Evolutionary conservation across 768 basidiomycete genomes (phyloP), one percentile per base, ranked within the genome.

Genomic region (Hericium alpestre): DNA sequence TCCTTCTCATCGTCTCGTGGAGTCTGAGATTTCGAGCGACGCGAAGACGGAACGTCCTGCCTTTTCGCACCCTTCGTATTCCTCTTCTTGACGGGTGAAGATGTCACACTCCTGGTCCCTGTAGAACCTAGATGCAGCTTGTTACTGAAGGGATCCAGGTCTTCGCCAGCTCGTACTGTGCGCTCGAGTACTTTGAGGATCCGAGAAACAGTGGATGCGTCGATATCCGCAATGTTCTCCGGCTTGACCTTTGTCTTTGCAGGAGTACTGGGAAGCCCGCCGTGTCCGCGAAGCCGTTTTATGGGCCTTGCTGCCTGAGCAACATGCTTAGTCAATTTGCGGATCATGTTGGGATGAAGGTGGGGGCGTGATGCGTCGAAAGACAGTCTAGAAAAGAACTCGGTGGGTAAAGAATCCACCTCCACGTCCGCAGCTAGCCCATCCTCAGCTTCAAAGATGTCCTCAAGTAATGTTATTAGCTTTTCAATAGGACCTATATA

Each of bases 381-480:
- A 0, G 82, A 87, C 32, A 79, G 71, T 7, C 72, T 72, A 22
- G 83, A 93, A 69, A 83, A 93, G 65, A 75, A 86, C 8, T 84
- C 79, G 27, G 73, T 65, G 3, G 82, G 74, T 12, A 91, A 72
- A 53, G 82, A 76, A 13, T 66, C 58, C n/a, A 72, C 58, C 40
- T 78, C 75, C 2, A 73, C 68, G 51, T 87, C 84, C 0, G 81
- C 72, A 2, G 84, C 77, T 15, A 91, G 72, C 0, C 76, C 67
- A 65, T 93, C 93, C 63, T 90, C 84, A 0, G 87, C 83, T 60
- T 88, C 85, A 56, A 95, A 88, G 15, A 96, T 78, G 55, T 95
- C 92, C 61, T 93, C 90, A 1, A 95, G 73, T 16, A 91, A 71
- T 2, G 82, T 81, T 0, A 73, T 75, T 10, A 98, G 75, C 67